Evolutionary conservation across 2,329 filamentous ascomycete species (phyloP), one percentile per base, ranked within the genome.

Genomic region (Pseudopithomyces chartarum): DNA sequence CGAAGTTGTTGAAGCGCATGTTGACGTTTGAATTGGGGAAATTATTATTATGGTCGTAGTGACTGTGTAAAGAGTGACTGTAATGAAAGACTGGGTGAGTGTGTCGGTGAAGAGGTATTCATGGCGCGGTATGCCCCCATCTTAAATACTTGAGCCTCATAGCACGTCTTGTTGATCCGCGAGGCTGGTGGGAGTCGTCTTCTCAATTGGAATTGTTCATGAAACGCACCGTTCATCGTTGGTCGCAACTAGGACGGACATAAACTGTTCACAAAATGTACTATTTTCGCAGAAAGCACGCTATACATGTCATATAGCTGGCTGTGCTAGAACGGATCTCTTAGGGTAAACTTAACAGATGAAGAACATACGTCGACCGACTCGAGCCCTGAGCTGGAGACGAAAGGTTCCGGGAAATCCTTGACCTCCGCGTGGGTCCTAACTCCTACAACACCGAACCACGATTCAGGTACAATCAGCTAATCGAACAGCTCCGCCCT

Each of bases 1-100:
- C 17, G 36, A 48, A 36, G 44, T 43, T 53, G 34, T 34, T 6
- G 48, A 57, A 57, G 34, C 46, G 45, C 54, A 57, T 57, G n/a
- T n/a, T 56, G 54, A n/a, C 19, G 23, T 38, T 49, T 26, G 40
- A 40, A 52, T 52, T 38, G 45, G 19, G 36, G 19, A 22, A 29
- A 23, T 11, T 34, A 32, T n/a, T 29, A 40, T 40, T 26, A 49
- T 12, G n/a, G 19, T 6, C 4, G 15, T 40, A 10, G 38, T 40
- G 34, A 29, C 45, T 34, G 42, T n/a, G 22, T 5, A 51, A 52
- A 50, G 49, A 51, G 38, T 48, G 36, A 51, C 36, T 42, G 23
- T 17, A 20, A 32, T 40, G 36, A 50, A 42, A 42, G 47, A 50
- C 46, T 48, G 33, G 23, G 33, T 38, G 46, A 48, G 46, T 8